Percentiles rank a stretch among this genome's conserved stretches.
phyloP scores from a whole-genome alignment of 1,139 yeast species.

The Saccharomyces hybrid region DNA sequence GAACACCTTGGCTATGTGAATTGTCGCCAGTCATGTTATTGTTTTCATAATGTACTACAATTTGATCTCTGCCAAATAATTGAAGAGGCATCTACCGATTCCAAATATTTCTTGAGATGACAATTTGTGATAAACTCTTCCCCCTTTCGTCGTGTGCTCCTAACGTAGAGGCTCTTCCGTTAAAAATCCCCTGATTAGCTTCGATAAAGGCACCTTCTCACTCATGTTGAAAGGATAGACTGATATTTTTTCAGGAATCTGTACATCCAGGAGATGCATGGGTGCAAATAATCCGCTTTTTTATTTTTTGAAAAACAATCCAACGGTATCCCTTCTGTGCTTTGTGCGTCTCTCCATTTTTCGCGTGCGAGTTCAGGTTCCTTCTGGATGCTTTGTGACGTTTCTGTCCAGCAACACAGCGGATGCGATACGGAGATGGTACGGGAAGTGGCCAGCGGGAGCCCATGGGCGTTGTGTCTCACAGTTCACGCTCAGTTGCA shows the following conservation, averaged over 20 bases:
- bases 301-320: neutral
- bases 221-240: neutral
- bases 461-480: neutral
- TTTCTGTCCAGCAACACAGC: neutral
- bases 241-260: too few relatives aligned
- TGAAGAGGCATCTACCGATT: constrained; percentile 15
- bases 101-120: neutral
- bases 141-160: neutral
- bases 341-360: too few relatives aligned
- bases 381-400: neutral
- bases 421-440: neutral
- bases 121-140: neutral
- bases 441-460: neutral
- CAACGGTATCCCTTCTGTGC: too few relatives aligned
- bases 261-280: too few relatives aligned
- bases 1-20: neutral
- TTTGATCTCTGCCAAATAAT: constrained; percentile 16
- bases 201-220: neutral
- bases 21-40: neutral
- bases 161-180: neutral
- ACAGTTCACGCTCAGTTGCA: neutral
- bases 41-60: constrained; percentile 11
- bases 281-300: neutral
- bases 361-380: too few relatives aligned
- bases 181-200: neutral